Percentiles rank a stretch among this genome's conserved stretches.
These are phyloP conservation scores for Triangularia setosa DNA, from an alignment of 2,329 filamentous ascomycete species.

Conservation along the genomic window DNA sequence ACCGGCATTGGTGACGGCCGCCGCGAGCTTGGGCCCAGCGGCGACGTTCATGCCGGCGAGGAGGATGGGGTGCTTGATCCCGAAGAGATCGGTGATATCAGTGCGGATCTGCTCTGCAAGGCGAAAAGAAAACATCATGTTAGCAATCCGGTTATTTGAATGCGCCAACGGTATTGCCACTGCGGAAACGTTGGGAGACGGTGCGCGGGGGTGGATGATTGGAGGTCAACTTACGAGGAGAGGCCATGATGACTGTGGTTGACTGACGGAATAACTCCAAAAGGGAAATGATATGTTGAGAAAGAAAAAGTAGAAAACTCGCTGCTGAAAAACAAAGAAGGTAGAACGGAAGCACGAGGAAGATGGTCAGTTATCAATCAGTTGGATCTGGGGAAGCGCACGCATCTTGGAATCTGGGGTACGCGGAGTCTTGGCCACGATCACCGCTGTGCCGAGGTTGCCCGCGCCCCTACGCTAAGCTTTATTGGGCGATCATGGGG, in stretches of 20 bases:
- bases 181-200: neutral
- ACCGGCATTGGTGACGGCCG: constrained; percentile 94
- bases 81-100: constrained; percentile 88
- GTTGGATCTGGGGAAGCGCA: constrained; percentile 5
- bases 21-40: constrained; percentile 91
- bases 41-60: constrained; percentile 99
- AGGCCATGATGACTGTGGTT: constrained; percentile 57
- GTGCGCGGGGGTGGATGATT: constrained; percentile 3
- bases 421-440: neutral
- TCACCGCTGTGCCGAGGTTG: constrained; percentile 21
- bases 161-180: neutral
- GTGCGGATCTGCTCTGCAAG: constrained; percentile 79
- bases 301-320: constrained; percentile 7
- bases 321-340: constrained; percentile 8
- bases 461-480: constrained; percentile 15
- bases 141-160: neutral
- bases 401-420: constrained; percentile 6
- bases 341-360: constrained; percentile 17
- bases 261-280: constrained; percentile 4
- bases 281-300: constrained; percentile 12
- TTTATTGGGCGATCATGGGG: constrained; percentile 1
- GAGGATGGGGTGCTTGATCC: constrained; percentile 94
- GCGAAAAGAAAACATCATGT: constrained; percentile 4
- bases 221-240: constrained; percentile 63
- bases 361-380: constrained; percentile 7